Evolutionary conservation across 192 early-diverging fungal species (phyloP).

Genomic region (Oehlia diaphana): DNA sequence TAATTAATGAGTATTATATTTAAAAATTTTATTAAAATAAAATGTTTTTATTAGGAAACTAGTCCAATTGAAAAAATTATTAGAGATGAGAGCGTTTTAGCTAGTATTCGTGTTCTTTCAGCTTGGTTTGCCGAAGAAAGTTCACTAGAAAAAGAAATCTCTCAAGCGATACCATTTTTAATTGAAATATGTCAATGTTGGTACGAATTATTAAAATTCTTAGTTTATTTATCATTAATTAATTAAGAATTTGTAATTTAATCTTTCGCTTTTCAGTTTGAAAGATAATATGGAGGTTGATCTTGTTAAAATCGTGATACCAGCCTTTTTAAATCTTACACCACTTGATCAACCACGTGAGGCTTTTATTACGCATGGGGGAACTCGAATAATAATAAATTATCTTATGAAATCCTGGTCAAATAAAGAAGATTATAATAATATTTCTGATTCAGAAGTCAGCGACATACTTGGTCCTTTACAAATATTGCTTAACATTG

Average conservation of each 20-base stretch:
- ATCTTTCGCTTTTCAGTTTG: not conserved
- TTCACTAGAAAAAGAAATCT: slow-evolving; percentile 24
- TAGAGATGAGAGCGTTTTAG: slow-evolving; percentile 2
- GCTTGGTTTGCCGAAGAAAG: slow-evolving; percentile 21
- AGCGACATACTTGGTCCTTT: not conserved
- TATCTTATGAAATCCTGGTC: not conserved
- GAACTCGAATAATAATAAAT: not conserved
- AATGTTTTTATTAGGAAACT: not conserved
- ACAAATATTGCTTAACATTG: not conserved
- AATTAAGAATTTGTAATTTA: not conserved
- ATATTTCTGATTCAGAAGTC: not conserved
- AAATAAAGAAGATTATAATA: not conserved
- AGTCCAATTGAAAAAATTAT: not conserved
- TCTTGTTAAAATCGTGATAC: slow-evolving; percentile 5
- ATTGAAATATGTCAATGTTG: not conserved
- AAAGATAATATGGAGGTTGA: not conserved
- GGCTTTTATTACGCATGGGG: not conserved
- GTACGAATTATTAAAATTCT: not conserved
- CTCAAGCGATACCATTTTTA: slow-evolving; percentile 5
- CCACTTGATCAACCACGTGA: slow-evolving; percentile 7
- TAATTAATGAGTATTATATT: not conserved
- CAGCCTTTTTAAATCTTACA: slow-evolving; percentile 19
- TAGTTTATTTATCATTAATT: not conserved
- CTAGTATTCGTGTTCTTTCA: slow-evolving; percentile 26
- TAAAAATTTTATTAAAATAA: not conserved